Evolutionary conservation across 306 rosid species (phyloP), one percentile per base, ranked within the genome.

Genomic region (Fragaria vesca): DNA sequence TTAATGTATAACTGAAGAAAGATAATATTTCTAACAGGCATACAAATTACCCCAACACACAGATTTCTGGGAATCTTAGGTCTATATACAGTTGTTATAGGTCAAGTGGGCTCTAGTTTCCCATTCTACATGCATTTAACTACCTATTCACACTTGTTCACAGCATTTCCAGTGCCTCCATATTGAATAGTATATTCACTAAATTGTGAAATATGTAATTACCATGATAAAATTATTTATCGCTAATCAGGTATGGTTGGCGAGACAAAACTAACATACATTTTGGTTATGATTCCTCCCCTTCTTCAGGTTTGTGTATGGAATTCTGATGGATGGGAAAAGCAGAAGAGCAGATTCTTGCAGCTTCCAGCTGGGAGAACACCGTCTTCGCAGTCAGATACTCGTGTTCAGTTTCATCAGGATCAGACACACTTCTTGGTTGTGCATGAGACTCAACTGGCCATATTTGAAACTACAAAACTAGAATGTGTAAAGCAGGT

Each of bases 301-400:
- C 17, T 67, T 72, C 17, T 67, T 72, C 84, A 93, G 98, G 85
- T 95, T 71, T 89, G 95, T 47, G 92, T 90, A 40, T 95, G 98
- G 98, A 95, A 79, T 57, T 88, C 97, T 66, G 97, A 95, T 83
- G 93, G 90, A 60, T 95, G 97, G 97, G 98, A 92, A 83, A 95
- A 95, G 87, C 97, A 92, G 87, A 92, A 85, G 78, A 79, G 85
- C 62, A 87, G 91, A 86, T 85, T 81, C 85, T 86, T 95, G 89
- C 98, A 84, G 86, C 90, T 95, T 80, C 97, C 98, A 78, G 46
- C 88, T 55, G 97, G 98, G 70, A 89, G 97, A 88, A 87, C 90
- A 60, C 88, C 91, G 62, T 69, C 96, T 5, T 83, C 91, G 15
- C 97, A 86, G 57, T 81, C 97, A 0, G 97, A 91, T 85, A 92